phyloP scores from a whole-genome alignment of 2,329 filamentous ascomycete genomes.

The Sporothrix dimorphospora region DNA sequence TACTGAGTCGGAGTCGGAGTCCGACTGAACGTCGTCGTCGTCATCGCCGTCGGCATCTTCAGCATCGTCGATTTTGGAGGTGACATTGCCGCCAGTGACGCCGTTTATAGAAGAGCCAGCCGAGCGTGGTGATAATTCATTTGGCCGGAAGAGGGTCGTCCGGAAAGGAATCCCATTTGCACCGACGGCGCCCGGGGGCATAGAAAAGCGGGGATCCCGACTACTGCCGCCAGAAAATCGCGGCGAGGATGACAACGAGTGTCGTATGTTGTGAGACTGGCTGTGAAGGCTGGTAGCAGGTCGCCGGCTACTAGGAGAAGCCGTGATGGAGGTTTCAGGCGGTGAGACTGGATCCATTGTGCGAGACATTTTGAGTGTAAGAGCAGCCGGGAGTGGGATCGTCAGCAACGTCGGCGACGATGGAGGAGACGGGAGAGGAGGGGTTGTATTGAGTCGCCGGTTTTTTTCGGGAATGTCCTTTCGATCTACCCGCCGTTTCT shows the following conservation, averaged over 20 bases:
- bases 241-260: slow-evolving; percentile 1
- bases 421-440: neutral
- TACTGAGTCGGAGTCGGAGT: slow-evolving; percentile 37
- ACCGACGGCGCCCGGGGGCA: slow-evolving; percentile 39
- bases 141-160: slow-evolving; percentile 37
- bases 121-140: slow-evolving; percentile 47
- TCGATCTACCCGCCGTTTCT: neutral
- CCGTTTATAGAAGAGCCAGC: slow-evolving; percentile 36
- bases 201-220: slow-evolving; percentile 36
- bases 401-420: neutral
- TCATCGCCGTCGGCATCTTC: slow-evolving; percentile 22
- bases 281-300: slow-evolving; percentile 31
- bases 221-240: slow-evolving; percentile 26
- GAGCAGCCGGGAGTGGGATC: neutral
- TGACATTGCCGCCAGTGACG: neutral
- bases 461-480: neutral
- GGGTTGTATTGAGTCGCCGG: neutral
- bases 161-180: slow-evolving; percentile 41
- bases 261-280: slow-evolving; percentile 22
- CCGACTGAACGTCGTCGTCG: slow-evolving; percentile 7
- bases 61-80: slow-evolving; percentile 18
- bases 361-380: slow-evolving; percentile 28
- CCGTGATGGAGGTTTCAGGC: slow-evolving; percentile 47
- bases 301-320: slow-evolving; percentile 41
- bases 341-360: slow-evolving; percentile 46